A percentile compares a stretch with the other conserved stretches of the same genome.
Conservation (phyloP, 352 stramenopile genomes). For the Phytophthora brassicae region DNA sequence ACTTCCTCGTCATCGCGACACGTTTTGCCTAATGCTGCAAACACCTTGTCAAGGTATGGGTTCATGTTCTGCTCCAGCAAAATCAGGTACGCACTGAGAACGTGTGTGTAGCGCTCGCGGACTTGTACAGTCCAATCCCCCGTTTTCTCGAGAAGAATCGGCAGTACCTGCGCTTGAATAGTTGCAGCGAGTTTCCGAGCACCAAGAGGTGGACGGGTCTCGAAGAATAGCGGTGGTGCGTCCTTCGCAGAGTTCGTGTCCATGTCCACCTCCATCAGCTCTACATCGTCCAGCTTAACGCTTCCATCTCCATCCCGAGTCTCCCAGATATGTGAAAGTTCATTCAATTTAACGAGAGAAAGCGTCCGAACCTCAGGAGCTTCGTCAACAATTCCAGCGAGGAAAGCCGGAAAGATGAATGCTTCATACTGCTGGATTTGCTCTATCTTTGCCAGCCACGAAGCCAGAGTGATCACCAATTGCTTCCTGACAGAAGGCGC, state of each 20-base stretch:
- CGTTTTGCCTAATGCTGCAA: conserved; percentile 67
- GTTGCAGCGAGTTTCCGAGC: conserved; percentile 52
- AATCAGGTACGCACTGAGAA: conserved; percentile 69
- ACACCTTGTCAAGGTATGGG: conserved; percentile 71
- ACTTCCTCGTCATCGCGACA: conserved; percentile 74
- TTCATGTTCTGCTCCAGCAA: conserved; percentile 72
- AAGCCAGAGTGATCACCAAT: conserved; percentile 50
- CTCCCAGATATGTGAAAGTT: conserved; percentile 56
- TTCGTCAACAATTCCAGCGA: conserved; percentile 70
- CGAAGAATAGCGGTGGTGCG: conserved; percentile 52
- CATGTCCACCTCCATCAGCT: conserved; percentile 44
- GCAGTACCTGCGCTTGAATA: conserved; percentile 50
- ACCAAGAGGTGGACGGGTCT: conserved; percentile 42
- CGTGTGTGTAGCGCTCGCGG: conserved; percentile 68
- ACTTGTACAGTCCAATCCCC: conserved; percentile 83
- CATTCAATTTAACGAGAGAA: conserved; percentile 42
- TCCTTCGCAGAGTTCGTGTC: conserved; percentile 9
- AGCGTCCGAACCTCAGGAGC: conserved; percentile 59
- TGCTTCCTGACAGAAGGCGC: conserved; percentile 73
- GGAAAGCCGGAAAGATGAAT: conserved; percentile 62
- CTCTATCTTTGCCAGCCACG: conserved; percentile 64
- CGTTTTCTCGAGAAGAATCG: conserved; percentile 66
- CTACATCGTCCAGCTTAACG: conserved; percentile 20
- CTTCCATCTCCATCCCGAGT: conserved; percentile 21
- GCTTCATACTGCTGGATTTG: conserved; percentile 65